Percentiles rank a stretch among this genome's conserved stretches.
phyloP scores from a whole-genome alignment of 1,139 yeast genomes.

The Protomyces lactucae-debilis region DNA sequence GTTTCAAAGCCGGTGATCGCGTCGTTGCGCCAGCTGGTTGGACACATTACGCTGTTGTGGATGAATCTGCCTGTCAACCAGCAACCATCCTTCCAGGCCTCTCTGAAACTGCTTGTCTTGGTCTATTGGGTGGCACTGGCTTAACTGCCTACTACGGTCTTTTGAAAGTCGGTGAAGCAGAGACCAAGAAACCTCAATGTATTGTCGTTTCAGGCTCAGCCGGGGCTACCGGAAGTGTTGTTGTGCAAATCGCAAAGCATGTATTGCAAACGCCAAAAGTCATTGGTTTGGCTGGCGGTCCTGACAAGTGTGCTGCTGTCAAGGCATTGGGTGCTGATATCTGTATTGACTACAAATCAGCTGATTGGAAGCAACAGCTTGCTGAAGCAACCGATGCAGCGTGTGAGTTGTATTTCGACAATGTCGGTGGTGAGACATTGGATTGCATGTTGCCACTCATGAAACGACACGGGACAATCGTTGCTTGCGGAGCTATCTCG shows the following conservation, averaged over 20 bases:
- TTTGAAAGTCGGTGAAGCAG: conserved; percentile 35
- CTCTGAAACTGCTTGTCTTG: conserved; percentile 36
- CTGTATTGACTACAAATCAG: conserved; percentile 49
- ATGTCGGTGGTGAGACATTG: conserved; percentile 60
- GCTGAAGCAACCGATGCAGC: conserved; percentile 39
- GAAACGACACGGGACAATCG: conserved; percentile 45
- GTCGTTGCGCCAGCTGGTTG: conserved; percentile 18
- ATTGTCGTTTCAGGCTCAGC: conserved; percentile 62
- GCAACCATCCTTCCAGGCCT: neutral
- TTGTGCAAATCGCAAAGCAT: conserved; percentile 55
- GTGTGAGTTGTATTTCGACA: conserved; percentile 37
- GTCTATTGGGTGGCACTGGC: conserved; percentile 54
- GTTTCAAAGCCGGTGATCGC: conserved; percentile 25
- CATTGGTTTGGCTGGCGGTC: conserved; percentile 60
- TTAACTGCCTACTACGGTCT: conserved; percentile 60
- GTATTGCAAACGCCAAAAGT: conserved; percentile 53
- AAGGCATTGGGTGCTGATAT: conserved; percentile 53
- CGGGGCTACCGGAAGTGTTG: conserved; percentile 62
- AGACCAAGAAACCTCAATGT: conserved; percentile 33
- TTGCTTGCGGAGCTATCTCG: conserved; percentile 61
- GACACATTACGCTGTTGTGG: conserved; percentile 12
- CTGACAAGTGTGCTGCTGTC: conserved; percentile 53
- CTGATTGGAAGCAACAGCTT: neutral
- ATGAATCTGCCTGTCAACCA: conserved; percentile 27
- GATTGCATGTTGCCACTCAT: conserved; percentile 46